phyloP scores from a whole-genome alignment of 2,329 filamentous ascomycete genomes.

The Mycocentrospora acerina region DNA sequence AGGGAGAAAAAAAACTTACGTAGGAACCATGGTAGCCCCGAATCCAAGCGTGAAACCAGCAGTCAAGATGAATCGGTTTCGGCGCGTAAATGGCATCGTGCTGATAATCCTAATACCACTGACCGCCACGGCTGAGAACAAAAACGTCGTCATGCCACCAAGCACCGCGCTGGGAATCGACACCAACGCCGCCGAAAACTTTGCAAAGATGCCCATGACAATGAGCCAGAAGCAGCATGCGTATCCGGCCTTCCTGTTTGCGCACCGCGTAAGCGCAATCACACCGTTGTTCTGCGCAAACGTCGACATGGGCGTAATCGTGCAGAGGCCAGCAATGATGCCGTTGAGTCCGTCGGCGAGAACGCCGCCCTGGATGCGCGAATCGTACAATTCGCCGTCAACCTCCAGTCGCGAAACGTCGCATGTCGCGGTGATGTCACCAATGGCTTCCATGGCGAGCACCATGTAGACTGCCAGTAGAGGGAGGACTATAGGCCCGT shows the following conservation, averaged over 20 bases:
- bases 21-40: constrained; percentile 50
- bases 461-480: constrained; percentile 66
- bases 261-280: constrained; percentile 78
- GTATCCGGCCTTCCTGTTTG: constrained; percentile 78
- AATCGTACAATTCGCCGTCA: constrained; percentile 70
- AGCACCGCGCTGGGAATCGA: constrained; percentile 64
- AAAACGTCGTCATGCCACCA: constrained; percentile 67
- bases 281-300: constrained; percentile 87
- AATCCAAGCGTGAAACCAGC: constrained; percentile 73
- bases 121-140: constrained; percentile 75
- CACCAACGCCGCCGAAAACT: constrained; percentile 78
- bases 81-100: constrained; percentile 71
- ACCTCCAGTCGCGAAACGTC: constrained; percentile 78
- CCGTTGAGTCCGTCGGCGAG: constrained; percentile 77
- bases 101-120: constrained; percentile 76
- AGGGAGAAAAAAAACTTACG: constrained; percentile 23
- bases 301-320: constrained; percentile 76
- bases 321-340: constrained; percentile 72
- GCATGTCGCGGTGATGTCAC: constrained; percentile 78
- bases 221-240: constrained; percentile 75
- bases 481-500: constrained; percentile 72
- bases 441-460: constrained; percentile 76
- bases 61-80: constrained; percentile 80
- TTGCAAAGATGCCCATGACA: constrained; percentile 79
- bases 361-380: constrained; percentile 75